Percentiles rank a stretch among this genome's conserved stretches.
Conservation (phyloP, 1,284 basidiomycete genomes). For the Cryptococcus neoformans region DNA sequence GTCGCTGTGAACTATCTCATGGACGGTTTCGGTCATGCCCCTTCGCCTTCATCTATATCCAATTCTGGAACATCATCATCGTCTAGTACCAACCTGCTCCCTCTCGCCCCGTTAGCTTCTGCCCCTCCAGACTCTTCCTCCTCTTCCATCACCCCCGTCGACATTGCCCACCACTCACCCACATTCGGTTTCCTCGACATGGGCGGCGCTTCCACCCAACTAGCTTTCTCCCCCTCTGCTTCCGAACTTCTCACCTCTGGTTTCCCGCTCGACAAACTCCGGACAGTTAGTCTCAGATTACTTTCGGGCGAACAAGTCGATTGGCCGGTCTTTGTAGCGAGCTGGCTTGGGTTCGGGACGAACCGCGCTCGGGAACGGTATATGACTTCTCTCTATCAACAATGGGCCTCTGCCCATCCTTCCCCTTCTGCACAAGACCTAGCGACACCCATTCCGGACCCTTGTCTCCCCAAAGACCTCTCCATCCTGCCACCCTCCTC, state of each 20-base stretch:
- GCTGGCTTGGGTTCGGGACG: slow-evolving; percentile 97
- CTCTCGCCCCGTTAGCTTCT: slow-evolving; percentile 36
- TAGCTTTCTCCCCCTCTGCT: slow-evolving; percentile 74
- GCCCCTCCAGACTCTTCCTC: slow-evolving; percentile 27
- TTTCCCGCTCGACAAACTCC: slow-evolving; percentile 58
- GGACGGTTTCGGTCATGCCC: slow-evolving; percentile 79
- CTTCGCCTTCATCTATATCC: slow-evolving; percentile 9
- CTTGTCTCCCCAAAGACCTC: slow-evolving; percentile 83
- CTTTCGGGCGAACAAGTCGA: slow-evolving; percentile 80
- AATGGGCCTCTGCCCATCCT: slow-evolving; percentile 51
- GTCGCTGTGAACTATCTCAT: slow-evolving; percentile 99
- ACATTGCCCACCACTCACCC: slow-evolving; percentile 54
- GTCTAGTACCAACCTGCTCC: slow-evolving; percentile 23
- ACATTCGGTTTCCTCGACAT: slow-evolving; percentile 99
- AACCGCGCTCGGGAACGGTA: slow-evolving; percentile 94
- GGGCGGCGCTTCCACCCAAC: slow-evolving; percentile 98
- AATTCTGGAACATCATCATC: too few relatives aligned
- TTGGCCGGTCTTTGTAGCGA: slow-evolving; percentile 95
- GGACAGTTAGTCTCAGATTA: slow-evolving; percentile 75
- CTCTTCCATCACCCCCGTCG: slow-evolving; percentile 42
- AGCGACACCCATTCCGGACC: slow-evolving; percentile 64
- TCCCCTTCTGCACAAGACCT: slow-evolving; percentile 8
- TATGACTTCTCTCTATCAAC: slow-evolving; percentile 62
- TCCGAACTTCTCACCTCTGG: slow-evolving; percentile 56
- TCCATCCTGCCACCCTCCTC: slow-evolving; percentile 50